phyloP scores from a whole-genome alignment of 2,329 filamentous ascomycete genomes.

The Claviceps digitariae region DNA sequence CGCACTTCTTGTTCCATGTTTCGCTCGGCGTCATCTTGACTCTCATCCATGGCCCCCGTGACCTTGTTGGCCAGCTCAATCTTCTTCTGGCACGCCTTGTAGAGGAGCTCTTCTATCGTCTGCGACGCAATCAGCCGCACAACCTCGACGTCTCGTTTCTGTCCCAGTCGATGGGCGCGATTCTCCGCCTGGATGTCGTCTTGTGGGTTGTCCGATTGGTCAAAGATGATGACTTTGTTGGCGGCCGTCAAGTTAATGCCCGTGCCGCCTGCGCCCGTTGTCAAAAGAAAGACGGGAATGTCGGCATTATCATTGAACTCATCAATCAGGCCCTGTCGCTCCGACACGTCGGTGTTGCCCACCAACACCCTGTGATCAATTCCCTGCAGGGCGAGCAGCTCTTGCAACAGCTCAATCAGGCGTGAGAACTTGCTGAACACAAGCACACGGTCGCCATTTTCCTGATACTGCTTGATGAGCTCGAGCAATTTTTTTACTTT shows the following conservation, averaged over 20 bases:
- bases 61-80: slow-evolving; percentile 64
- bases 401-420: slow-evolving; percentile 78
- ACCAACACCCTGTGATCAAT: slow-evolving; percentile 79
- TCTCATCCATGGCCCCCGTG: slow-evolving; percentile 26
- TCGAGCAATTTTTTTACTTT: slow-evolving; percentile 74
- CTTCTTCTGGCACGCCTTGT: slow-evolving; percentile 83
- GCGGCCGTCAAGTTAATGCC: slow-evolving; percentile 92
- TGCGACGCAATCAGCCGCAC: slow-evolving; percentile 66
- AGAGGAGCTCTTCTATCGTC: slow-evolving; percentile 89
- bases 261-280: slow-evolving; percentile 88
- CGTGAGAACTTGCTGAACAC: slow-evolving; percentile 91
- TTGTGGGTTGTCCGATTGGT: slow-evolving; percentile 94
- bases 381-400: slow-evolving; percentile 58
- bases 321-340: slow-evolving; percentile 79
- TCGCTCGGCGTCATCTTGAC: slow-evolving; percentile 15
- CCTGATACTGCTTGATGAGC: slow-evolving; percentile 58
- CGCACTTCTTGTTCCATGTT: slow-evolving; percentile 31
- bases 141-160: slow-evolving; percentile 82
- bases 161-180: slow-evolving; percentile 85
- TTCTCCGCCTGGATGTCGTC: slow-evolving; percentile 98
- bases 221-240: slow-evolving; percentile 96
- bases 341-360: slow-evolving; percentile 66
- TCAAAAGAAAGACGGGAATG: slow-evolving; percentile 85
- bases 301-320: slow-evolving; percentile 61
- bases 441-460: slow-evolving; percentile 73